Evolutionary conservation across 1,284 basidiomycete genomes (phyloP), one percentile per base, ranked within the genome.

Genomic region (Moesziomyces globuligerus): DNA sequence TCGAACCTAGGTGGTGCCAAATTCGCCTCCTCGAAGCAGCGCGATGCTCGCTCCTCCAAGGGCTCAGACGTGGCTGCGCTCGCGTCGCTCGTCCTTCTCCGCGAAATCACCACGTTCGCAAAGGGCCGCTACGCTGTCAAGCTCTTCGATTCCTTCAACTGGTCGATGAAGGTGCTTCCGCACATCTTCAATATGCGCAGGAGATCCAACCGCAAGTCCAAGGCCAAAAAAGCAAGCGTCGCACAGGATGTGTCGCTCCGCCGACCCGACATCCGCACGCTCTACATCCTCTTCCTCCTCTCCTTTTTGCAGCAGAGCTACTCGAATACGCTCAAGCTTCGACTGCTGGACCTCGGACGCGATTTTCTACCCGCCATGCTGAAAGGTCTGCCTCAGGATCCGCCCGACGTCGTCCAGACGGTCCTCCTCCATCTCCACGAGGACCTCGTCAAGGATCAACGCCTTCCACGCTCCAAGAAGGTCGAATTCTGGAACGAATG

Each of bases 141-240:
- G 23, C 65, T 78, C 11, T 79, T 79, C 38, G 77, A 79, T 50
- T 67, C 68, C 4, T 72, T 80, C 56, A 71, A 74, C 43, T 80
- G 79, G 79, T 68, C 57, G 2, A 50, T 61, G 37, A 74, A 74
- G 42, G 48, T 69, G 18, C 61, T 76, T 1, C 56, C 75, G 32
- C 60, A 69, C 17, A 69, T 80, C 18, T 64, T 77, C 39, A 72
- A 43, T 47, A 73, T 77, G 69, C 65, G 76, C 3, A 53, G 72
- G 39, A 52, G 72, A 41, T 40, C 38, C 28, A 46, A 57, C n/a
- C 52, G 51, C 39, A 60, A 60, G 20, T 44, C 48, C 3, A 65
- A 65, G 24, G 24, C 61, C 36, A 66, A 66, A 25, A 66, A 59
- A 51, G 7, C 61, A 4, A 53, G 56, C n/a, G 40, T 38, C 8